These are phyloP conservation scores for Neophaeococcomyces aloes DNA, from an alignment of 2,329 filamentous ascomycete genomes.

Conservation along the genomic window DNA sequence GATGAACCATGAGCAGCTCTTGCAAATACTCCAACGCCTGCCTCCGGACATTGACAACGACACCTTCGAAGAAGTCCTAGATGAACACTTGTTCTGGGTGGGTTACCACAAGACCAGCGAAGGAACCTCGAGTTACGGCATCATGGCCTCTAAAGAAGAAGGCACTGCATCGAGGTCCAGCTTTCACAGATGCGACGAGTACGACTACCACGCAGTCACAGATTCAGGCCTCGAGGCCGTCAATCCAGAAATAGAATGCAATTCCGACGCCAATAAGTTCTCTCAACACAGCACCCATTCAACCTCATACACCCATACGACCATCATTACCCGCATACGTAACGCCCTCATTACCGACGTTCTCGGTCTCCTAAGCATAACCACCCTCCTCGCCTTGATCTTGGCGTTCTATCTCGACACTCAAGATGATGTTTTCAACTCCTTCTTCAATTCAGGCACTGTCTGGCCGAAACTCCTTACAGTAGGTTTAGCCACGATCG, in stretches of 20 bases:
- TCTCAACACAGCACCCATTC: neutral
- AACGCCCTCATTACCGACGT: slow-evolving; percentile 7
- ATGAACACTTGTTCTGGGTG: slow-evolving; percentile 2
- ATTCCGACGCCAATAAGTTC: neutral
- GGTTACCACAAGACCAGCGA: slow-evolving; percentile 1
- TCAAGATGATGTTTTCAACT: slow-evolving; percentile 10
- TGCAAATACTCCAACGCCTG: slow-evolving; percentile 5
- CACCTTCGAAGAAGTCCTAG: neutral
- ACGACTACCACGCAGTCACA: too few relatives aligned
- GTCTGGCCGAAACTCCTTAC: slow-evolving; percentile 8
- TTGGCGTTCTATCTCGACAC: slow-evolving; percentile 12
- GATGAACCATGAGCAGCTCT: slow-evolving; percentile 10
- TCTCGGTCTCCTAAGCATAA: slow-evolving; percentile 6
- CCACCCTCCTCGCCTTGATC: slow-evolving; percentile 11
- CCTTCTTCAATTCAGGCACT: slow-evolving; percentile 12
- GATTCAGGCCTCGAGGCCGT: neutral
- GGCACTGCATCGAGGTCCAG: neutral
- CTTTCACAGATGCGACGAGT: neutral
- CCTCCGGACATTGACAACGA: neutral
- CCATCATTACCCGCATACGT: neutral
- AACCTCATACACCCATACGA: neutral
- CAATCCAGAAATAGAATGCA: neutral
- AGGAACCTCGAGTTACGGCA: slow-evolving; percentile 9
- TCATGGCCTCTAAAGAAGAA: slow-evolving; percentile 1
- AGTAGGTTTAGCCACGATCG: slow-evolving; percentile 8